Percentiles rank a stretch among this genome's conserved stretches.
phyloP scores from a whole-genome alignment of 108 stramenopile species.

The Nitzschia sp. region DNA sequence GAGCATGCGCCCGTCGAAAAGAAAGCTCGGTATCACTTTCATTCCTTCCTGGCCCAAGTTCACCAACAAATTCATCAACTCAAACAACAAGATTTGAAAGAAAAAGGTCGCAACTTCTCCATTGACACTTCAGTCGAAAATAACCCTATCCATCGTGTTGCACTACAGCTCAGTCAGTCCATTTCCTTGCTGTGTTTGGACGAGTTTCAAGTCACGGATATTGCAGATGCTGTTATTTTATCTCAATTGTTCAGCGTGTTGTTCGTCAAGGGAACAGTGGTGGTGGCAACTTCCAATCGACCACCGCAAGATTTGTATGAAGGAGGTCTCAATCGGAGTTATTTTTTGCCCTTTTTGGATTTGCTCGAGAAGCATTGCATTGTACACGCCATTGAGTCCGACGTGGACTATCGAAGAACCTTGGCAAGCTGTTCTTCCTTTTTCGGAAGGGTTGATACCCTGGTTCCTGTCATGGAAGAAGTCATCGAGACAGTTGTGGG shows the following conservation, averaged over 20 bases:
- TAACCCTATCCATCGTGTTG: conserved; percentile 77
- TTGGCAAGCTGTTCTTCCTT: conserved; percentile 26
- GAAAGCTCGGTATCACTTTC: conserved; percentile 91
- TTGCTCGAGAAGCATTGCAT: conserved; percentile 77
- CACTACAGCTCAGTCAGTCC: conserved; percentile 52
- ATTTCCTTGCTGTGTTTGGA: conserved; percentile 93
- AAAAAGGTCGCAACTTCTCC: conserved; percentile 62
- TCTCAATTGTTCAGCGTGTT: conserved; percentile 73
- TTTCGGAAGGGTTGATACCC: conserved; percentile 11
- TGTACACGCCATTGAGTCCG: conserved; percentile 66
- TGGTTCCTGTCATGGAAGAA: conserved; percentile 5
- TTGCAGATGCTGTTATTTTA: conserved; percentile 94
- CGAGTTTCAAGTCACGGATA: conserved; percentile 99
- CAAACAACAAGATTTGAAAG: conserved; percentile 62
- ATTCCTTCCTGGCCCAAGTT: conserved; percentile 92
- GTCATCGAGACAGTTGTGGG: conserved; percentile 7
- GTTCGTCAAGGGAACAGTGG: conserved; percentile 68
- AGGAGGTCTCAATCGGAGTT: conserved; percentile 92
- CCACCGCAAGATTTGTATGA: conserved; percentile 92
- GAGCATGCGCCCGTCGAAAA: conserved; percentile 30
- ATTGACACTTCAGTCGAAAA: conserved; percentile 50
- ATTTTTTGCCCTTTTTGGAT: conserved; percentile 94
- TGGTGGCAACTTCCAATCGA: conserved; percentile 97
- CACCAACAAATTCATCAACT: conserved; percentile 79
- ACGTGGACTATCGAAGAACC: conserved; percentile 55